Base-by-base conservation (phyloP, 179 eudicot genomes). In the Carnegiea gigantea region DNA sequence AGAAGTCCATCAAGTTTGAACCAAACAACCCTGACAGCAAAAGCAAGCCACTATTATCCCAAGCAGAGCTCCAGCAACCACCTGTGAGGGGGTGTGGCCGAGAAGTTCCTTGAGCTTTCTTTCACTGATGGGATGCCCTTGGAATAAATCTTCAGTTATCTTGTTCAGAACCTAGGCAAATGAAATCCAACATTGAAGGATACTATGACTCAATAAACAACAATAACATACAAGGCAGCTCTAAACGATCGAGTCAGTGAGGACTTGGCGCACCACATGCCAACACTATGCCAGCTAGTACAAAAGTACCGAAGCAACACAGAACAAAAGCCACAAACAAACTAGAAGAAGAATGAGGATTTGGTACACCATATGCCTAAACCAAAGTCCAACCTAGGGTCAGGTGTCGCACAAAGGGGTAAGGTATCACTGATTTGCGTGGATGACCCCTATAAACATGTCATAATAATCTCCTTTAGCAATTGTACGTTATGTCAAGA, bases 41-140 rank as follows among this genome's bases (percentile, higher is more conserved):
- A 87, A 82, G 80, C 91, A 92, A 71, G 98, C 95, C 24, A 94
- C 98, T 23, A 81, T 78, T 14, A 94, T 90, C 30, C 98, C 98
- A 1, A 95, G 91, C 75, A 95, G 43, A 83, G 98, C 98, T 77
- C 98, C 98, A 30, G 93, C 98, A 76, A 90, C 18, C 23, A 95
- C 98, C 88, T 95, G 98, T 12, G 88, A 90, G 18, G 92, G 98
- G 59, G 98, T 92, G 90, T 94, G 97, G 54, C 98, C 98, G 30
- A 95, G 98, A 82, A 95, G 95, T 77, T 92, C 98, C 88, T 95
- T 95, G 62, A 95, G 97, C 92, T 95, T 95, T 79, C 95, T 87
- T 82, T 95, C 91, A 73, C 99, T 94, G 75, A 95, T 92, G 1
- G 99, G 98, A 85, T 95, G 99, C 80, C 98, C 98, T 90, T 94